Evolutionary conservation across 2,329 filamentous ascomycete genomes (phyloP), one percentile per base, ranked within the genome.

Genomic region (Penicillium expansum): DNA sequence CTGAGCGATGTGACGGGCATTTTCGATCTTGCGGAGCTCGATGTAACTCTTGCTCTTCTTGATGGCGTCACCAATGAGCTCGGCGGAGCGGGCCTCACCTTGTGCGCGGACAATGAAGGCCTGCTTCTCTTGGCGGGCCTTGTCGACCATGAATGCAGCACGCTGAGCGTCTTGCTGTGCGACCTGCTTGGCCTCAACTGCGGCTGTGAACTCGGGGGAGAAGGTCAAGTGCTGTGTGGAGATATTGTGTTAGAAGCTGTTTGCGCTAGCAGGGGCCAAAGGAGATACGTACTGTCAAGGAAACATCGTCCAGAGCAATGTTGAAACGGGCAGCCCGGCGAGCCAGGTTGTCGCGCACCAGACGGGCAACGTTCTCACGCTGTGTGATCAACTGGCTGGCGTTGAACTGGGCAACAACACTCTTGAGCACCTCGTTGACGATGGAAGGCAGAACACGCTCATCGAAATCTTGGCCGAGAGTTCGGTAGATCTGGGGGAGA

Each of bases 11-110:
- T 86, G 83, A 65, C 91, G 85, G 7, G 94, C 94, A 71, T 97
- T 99, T 81, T 99, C 94, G 69, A 99, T 96, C 83, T 96, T 94
- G 80, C 95, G 91, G 73, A 99, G 85, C 78, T 97, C 94, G 62
- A 99, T 86, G 76, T 99, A 99, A 64, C 91, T 89, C 80, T 92
- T 89, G 82, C 85, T 95, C 89, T 97, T 99, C 90, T 97, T 99
- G 86, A 99, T 96, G 60, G 94, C 94, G 52, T 99, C 94, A 77
- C 94, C 94, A 71, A 99, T 97, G 63, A 99, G 87, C 80, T 99
- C 92, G 45, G 94, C 94, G 38, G 94, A 97, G 65, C 94, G 90
- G 48, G 94, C 94, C 81, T 99, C 94, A 91, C 94, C 94, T 86
- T 97, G 94, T 4, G 94, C 94, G 79, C 92, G 91, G 73, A 99